Evolutionary conservation across 2,329 filamentous ascomycete species (phyloP), one percentile per base, ranked within the genome.

Genomic region (Colletotrichum shisoi): DNA sequence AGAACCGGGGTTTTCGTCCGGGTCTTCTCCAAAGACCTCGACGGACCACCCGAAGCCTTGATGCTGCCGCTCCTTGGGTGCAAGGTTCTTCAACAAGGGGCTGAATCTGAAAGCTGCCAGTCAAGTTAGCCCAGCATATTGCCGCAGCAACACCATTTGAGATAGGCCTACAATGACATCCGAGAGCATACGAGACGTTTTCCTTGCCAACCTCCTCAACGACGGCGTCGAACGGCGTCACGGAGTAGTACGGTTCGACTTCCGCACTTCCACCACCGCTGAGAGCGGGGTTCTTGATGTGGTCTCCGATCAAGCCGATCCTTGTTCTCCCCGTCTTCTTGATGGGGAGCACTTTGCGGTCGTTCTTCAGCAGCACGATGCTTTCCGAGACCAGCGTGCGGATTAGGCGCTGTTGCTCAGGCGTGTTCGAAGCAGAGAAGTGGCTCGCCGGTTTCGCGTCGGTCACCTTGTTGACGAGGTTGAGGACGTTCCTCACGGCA

Each of bases 321-420:
- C 12, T 40, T 70, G 86, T 88, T 71, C 86, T 87, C 37, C 85
- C 80, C 71, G 37, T 17, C 4, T 85, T 88, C 24, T 83, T 83
- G 2, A 90, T 76, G 0, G 91, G 91, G 0, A 94, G 79, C 0
- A 89, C 75, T 8, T 79, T 79, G 37, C 83, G 82, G 13, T 91
- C 84, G 70, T 94, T 94, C 78, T 93, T 92, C 51, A 93, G 79
- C n/a, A 93, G 80, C 1, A 93, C 89, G 11, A 92, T 87, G 3
- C 87, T 87, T 73, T 92, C 89, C 3, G 87, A 84, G 17, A 88
- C 90, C 39, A 91, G 81, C 62, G 84, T 82, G 13, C 91, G 83
- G 17, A 92, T 84, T 53, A 93, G 79, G 11, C 82, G 83, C 4
- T 87, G 84, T 51, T 77, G 79, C 73, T 89, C 87, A 0, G 81